Percentiles rank a stretch among this genome's conserved stretches.
These are phyloP conservation scores for Teunomyces tritomae DNA, from an alignment of 805 yeast genomes.

Conservation along the genomic window DNA sequence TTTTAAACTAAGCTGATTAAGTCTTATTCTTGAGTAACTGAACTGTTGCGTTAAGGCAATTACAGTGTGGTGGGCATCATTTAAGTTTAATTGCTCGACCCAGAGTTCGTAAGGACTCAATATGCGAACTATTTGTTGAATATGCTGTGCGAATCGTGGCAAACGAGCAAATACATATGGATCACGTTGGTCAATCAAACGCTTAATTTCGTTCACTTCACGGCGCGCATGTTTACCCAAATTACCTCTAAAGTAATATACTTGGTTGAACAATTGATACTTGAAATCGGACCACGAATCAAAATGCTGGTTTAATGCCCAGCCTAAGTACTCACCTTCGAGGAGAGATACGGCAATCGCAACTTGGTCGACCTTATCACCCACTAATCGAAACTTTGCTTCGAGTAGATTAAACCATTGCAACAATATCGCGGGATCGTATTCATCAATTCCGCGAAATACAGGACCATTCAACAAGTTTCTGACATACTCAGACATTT, in stretches of 20 bases:
- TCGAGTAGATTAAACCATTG: neutral
- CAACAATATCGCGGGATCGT: neutral
- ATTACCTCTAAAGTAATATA: neutral
- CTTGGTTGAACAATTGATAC: conserved; percentile 1
- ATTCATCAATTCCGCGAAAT: neutral
- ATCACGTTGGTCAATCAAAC: neutral
- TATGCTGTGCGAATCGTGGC: neutral
- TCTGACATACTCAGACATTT: neutral
- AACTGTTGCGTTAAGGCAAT: neutral
- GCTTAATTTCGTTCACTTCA: neutral
- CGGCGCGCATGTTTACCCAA: conserved; percentile 1
- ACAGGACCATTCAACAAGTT: no score
- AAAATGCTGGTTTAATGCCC: neutral
- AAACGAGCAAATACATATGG: neutral
- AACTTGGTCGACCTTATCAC: neutral
- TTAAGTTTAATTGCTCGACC: neutral
- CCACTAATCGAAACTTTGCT: neutral
- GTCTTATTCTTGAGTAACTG: neutral
- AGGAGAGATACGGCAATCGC: neutral
- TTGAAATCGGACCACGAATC: neutral
- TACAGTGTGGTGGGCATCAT: neutral
- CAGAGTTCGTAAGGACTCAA: neutral
- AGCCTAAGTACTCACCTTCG: neutral
- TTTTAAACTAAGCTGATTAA: neutral
- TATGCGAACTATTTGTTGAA: neutral